Base-by-base conservation (phyloP, 176 grass and related monocot genomes). In the Pontederia paniculata region DNA sequence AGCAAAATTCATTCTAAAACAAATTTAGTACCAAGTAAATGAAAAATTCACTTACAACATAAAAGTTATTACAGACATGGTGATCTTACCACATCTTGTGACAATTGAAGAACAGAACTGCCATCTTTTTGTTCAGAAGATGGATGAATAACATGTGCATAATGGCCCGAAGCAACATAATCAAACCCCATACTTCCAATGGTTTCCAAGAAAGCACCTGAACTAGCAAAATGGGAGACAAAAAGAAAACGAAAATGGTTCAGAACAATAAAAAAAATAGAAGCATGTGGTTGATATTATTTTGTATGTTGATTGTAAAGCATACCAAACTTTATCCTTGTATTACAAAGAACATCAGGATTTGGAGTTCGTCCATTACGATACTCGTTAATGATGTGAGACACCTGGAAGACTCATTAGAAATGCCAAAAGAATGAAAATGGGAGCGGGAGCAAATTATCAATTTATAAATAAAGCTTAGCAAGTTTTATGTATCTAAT, bases 281-380 rank as follows among this genome's bases (percentile, higher is more conserved):
- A 37, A 37, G 7, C 28, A 37, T 37, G 28, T 37, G 28, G 28
- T 37, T 37, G 5, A 37, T 37, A 37, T 37, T 37, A 6, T 37
- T 37, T 21, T 17, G 31, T 45, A 17, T 41, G 11, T 22, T 57
- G 59, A 63, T 8, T 14, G 22, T 58, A 55, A 22, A 44, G 18
- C 65, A 16, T 85, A 98, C 93, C 87, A 75, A 98, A 98, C 43
- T 91, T 98, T 69, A 98, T 88, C 72, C 93, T 98, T 54, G 87
- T 88, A 69, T 98, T 98, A 73, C 87, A 98, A 55, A 98, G 83
- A 76, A 98, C 87, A 61, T 98, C 87, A 64, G 93, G 93, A 74
- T 91, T 91, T 10, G 87, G 87, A 50, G 93, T 98, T 16, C 77
- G 77, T 5, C 93, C 87, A 18, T 73, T 77, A 42, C 87, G 80